Evolutionary conservation across 371 early-diverging fungal genomes (phyloP).

Genomic region (Fennellomyces sp.): DNA sequence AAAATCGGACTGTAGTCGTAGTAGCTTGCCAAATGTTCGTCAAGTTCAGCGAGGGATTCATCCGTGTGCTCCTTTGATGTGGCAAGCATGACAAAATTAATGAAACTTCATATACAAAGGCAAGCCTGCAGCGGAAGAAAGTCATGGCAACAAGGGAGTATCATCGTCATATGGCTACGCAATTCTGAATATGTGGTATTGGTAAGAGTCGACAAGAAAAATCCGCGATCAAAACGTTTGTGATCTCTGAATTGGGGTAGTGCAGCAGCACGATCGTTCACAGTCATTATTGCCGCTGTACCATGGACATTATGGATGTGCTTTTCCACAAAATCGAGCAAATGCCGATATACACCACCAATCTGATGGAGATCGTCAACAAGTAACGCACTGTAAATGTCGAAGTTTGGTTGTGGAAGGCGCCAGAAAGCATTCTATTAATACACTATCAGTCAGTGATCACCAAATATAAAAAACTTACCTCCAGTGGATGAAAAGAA

Average conservation of each 20-base stretch:
- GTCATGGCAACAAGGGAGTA: not conserved
- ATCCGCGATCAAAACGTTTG: not conserved
- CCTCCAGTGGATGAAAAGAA: no score
- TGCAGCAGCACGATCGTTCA: no score
- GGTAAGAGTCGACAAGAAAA: not conserved
- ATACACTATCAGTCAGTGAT: no score
- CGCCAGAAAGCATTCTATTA: slow-evolving; percentile 7
- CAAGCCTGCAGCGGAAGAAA: not conserved
- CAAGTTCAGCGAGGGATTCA: not conserved
- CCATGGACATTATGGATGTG: not conserved
- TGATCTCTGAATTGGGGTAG: not conserved
- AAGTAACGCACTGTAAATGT: not conserved
- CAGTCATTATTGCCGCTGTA: no score
- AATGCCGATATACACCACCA: not conserved
- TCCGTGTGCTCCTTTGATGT: not conserved
- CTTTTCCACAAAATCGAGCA: not conserved
- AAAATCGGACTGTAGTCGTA: not conserved
- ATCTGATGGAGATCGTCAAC: slow-evolving; percentile 7
- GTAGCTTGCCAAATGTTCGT: not conserved
- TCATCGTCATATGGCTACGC: not conserved
- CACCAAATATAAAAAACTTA: no score
- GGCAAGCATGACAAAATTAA: not conserved
- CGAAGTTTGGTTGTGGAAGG: not conserved
- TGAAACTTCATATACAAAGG: not conserved
- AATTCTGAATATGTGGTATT: not conserved